Evolutionary conservation across 495 filamentous ascomycete genomes (phyloP), one percentile per base, ranked within the genome.

Genomic region (Penicillium riverlandense): DNA sequence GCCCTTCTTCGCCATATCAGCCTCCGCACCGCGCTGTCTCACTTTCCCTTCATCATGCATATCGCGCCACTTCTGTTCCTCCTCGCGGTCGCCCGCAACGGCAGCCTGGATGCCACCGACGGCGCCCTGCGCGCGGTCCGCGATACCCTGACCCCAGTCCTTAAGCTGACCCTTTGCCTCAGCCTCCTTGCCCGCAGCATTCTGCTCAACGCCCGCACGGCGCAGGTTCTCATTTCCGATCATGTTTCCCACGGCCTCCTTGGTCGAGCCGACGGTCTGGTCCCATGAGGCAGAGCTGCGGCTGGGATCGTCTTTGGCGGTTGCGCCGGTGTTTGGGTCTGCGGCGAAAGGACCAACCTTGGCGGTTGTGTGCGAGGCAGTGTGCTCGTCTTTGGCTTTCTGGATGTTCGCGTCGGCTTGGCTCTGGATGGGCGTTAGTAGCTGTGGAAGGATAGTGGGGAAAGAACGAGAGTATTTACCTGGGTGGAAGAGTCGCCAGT

Each of bases 41-140:
- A 85, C 89, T 79, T 96, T 96, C 30, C 90, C 91, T 52, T 76
- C 65, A 58, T 94, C 90, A 53, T 95, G 91, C 59, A 83, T 71
- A 37, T 77, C 56, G 62, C 82, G 70, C 38, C 75, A 79, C 51
- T 77, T 69, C 55, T 61, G 46, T 70, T 94, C 72, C 35, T 76
- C 76, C 29, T 67, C 67, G 6, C 67, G 59, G 58, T 97, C 83
- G 15, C 90, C 89, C 7, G 79, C 83, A 8, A 94, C 43, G 13
- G 80, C 78, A 14, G 90, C 80, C 30, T 79, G 75, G 13, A 82
- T 80, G 30, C 72, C 67, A 7, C 88, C 88, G 8, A 95, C 51
- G 8, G 83, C 67, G 31, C 91, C 90, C 14, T 75, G 68, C 9
- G 82, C 80, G 22, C 91, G 84, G 58, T 95, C 80, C 15, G 67